Evolutionary conservation across 2,329 filamentous ascomycete genomes (phyloP).

Genomic region (Penicillium sp.): DNA sequence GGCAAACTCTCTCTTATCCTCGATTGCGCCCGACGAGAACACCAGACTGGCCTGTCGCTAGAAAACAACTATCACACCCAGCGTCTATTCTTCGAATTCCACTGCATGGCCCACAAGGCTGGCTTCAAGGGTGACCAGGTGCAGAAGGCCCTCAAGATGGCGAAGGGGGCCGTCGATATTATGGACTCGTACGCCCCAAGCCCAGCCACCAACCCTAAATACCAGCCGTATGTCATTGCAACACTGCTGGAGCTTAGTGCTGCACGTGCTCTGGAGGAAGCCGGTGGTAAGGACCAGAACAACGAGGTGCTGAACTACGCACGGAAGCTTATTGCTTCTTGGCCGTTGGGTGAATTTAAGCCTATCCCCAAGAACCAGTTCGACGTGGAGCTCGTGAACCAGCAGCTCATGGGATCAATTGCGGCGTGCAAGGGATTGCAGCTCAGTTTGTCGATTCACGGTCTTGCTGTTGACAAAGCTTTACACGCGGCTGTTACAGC

Average conservation of each 20-base stretch:
- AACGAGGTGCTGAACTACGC: conserved; percentile 43
- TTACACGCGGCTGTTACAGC: conserved; percentile 26
- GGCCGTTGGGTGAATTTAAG: conserved; percentile 29
- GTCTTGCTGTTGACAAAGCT: conserved; percentile 25
- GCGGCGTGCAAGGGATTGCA: conserved; percentile 46
- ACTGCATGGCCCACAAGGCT: conserved; percentile 33
- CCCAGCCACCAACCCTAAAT: conserved; percentile 38
- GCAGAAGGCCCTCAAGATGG: conserved; percentile 32
- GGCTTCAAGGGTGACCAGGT: conserved; percentile 36
- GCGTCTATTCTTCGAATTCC: conserved; percentile 40
- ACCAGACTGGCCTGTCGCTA: conserved; percentile 39
- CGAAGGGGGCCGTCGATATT: conserved; percentile 35
- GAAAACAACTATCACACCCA: conserved; percentile 29
- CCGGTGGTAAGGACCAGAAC: conserved; percentile 40
- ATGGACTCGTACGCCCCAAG: conserved; percentile 34
- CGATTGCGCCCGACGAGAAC: conserved; percentile 36
- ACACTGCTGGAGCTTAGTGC: conserved; percentile 48
- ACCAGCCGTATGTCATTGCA: conserved; percentile 43
- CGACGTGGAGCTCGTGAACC: background rate
- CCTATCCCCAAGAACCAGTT: background rate
- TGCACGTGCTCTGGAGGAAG: conserved; percentile 40
- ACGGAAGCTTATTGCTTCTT: conserved; percentile 36
- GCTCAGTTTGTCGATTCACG: conserved; percentile 37
- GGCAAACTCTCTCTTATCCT: conserved; percentile 38
- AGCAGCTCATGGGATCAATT: conserved; percentile 9